Base-by-base conservation (phyloP, 1,284 basidiomycete genomes). In the Amylostereum areolatum region DNA sequence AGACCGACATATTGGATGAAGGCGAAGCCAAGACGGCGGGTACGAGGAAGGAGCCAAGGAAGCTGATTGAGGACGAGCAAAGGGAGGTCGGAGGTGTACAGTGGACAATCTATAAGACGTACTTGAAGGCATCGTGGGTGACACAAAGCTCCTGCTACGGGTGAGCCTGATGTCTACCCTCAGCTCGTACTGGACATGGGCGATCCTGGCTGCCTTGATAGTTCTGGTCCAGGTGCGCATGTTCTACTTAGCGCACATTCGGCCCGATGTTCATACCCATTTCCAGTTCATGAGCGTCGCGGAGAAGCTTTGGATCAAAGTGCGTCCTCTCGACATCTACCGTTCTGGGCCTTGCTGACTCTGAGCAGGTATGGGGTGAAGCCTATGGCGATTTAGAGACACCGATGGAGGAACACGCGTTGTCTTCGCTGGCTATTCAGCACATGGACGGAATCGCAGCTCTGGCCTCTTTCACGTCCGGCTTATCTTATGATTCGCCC, bases 251-350 rank as follows among this genome's bases (percentile, higher is more conserved):
- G 10, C 4, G 6, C n/a, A 46, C 29, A 8, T 4, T 34, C 30
- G 25, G 3, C 36, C 5, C 11, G 5, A 24, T 24, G 47, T 10
- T 46, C 39, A 33, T 36, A 30, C 34, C 31, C 11, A 24, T 33
- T n/a, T 35, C 18, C 56, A 70, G 55, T 12, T 65, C 27, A 57
- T 81, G 12, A 72, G 74, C 12, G 69, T 84, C 6, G 66, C 66
- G 41, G 84, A 86, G 62, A 86, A 83, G 60, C 54, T 83, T 6
- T 92, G 89, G 87, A 82, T 91, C 55, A 88, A 78, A 71, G 78
- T 86, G 44, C 65, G 74, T 45, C 18, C 29, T 41, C 8, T 25
- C 29, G 18, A 32, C 12, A 27, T n/a, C n/a, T n/a, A n/a, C n/a
- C n/a, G n/a, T n/a, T n/a, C n/a, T n/a, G 12, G 29, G 31, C 50